These are phyloP conservation scores for Ustanciosporium gigantosporum DNA, from an alignment of 1,284 basidiomycete species.

Conservation along the genomic window DNA sequence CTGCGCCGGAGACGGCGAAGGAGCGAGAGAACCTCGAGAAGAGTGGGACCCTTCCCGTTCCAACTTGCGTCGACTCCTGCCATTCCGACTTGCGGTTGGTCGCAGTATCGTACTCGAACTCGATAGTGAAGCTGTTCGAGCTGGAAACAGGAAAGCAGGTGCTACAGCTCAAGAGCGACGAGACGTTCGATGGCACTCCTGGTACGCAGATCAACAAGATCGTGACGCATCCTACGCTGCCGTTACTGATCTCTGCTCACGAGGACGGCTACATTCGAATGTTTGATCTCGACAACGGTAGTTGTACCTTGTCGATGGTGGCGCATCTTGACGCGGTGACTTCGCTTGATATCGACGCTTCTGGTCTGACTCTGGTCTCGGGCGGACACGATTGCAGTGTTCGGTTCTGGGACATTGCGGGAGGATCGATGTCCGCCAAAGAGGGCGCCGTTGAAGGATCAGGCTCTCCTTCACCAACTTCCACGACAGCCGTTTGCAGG, in stretches of 20 bases:
- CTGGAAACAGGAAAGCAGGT: conserved; percentile 82
- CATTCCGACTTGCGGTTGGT: conserved; percentile 62
- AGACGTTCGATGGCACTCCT: conserved; percentile 66
- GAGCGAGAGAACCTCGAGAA: conserved; percentile 61
- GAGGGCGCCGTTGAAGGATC: too few species aligned
- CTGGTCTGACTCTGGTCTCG: conserved; percentile 83
- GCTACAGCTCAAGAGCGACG: conserved; percentile 70
- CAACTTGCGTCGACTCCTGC: conserved; percentile 80
- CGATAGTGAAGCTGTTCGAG: conserved; percentile 85
- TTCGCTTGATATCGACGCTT: conserved; percentile 82
- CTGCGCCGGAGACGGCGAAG: conserved; percentile 53
- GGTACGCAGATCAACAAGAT: conserved; percentile 85
- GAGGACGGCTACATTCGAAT: conserved; percentile 92
- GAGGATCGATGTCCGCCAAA: conserved; percentile 49
- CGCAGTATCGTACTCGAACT: conserved; percentile 83
- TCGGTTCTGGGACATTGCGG: conserved; percentile 90
- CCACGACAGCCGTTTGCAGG: conserved; percentile 67
- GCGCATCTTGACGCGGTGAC: conserved; percentile 91
- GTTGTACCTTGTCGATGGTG: conserved; percentile 81
- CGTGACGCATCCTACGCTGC: conserved; percentile 86
- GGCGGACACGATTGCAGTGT: conserved; percentile 91
- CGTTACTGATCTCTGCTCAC: conserved; percentile 83
- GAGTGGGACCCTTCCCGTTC: conserved; percentile 64
- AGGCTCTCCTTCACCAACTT: conserved; percentile 30
- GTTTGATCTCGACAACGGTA: conserved; percentile 81